phyloP scores from a whole-genome alignment of 176 grass and related monocot genomes.

The Triticum dicoccoides region DNA sequence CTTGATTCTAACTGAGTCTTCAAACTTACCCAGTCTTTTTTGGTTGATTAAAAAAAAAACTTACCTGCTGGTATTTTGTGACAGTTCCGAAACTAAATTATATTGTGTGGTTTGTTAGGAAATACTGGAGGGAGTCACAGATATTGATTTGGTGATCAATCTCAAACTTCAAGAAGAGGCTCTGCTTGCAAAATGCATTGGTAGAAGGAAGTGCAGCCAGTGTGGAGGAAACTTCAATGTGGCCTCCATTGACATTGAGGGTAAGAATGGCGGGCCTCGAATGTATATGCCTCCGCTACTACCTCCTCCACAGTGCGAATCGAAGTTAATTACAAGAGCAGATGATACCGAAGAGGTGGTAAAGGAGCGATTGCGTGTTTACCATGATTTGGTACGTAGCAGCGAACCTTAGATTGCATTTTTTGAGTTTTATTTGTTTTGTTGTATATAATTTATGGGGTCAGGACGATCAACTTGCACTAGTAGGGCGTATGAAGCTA shows the following conservation, averaged over 20 bases:
- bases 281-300: conserved; percentile 89
- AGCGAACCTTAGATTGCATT: neutral
- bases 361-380: conserved; percentile 75
- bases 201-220: conserved; percentile 89
- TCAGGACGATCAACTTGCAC: neutral
- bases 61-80: neutral
- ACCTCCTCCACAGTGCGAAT: conserved; percentile 66
- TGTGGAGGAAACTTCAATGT: conserved; percentile 94
- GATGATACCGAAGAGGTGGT: conserved; percentile 92
- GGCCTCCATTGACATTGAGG: conserved; percentile 80
- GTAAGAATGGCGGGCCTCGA: conserved; percentile 62
- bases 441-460: neutral
- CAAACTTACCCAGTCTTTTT: too few relatives aligned
- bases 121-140: conserved; percentile 88
- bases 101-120: conserved; percentile 48
- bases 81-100: neutral
- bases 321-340: conserved; percentile 62
- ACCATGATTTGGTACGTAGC: conserved; percentile 72
- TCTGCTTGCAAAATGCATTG: conserved; percentile 80
- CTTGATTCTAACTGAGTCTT: neutral
- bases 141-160: conserved; percentile 92
- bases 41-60: too few relatives aligned
- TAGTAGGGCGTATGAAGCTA: neutral
- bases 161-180: conserved; percentile 82
- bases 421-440: neutral